Conservation (phyloP, 345 rosid genomes). For the Boechera stricta region DNA sequence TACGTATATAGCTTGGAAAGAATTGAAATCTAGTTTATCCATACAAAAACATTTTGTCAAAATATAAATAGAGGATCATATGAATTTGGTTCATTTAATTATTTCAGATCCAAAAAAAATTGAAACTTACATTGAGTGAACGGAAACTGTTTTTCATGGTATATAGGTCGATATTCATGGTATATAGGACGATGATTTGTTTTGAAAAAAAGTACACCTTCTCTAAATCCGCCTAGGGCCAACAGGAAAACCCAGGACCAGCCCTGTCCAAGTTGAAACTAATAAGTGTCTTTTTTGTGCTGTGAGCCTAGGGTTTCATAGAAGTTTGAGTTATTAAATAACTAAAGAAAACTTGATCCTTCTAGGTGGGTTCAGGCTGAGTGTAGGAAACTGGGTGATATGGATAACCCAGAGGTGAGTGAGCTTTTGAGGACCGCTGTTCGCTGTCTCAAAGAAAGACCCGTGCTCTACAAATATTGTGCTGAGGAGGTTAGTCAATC, state of each 20-base stretch:
- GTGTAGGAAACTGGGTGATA: constrained; percentile 94
- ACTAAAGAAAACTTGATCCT: constrained; percentile 35
- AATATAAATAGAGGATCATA: background rate
- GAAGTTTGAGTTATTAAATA: constrained; percentile 10
- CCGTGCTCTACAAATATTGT: constrained; percentile 96
- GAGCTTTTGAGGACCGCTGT: constrained; percentile 87
- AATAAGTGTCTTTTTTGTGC: background rate
- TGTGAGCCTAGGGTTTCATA: constrained; percentile 2
- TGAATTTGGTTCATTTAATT: background rate
- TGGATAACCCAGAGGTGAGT: constrained; percentile 89
- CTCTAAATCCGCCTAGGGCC: background rate
- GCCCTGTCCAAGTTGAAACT: background rate
- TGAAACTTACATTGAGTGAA: background rate
- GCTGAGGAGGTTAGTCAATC: constrained; percentile 88
- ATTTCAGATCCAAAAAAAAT: background rate
- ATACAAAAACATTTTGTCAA: background rate
- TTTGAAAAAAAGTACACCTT: background rate
- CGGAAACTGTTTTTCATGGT: constrained; percentile 4
- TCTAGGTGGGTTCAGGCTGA: constrained; percentile 99
- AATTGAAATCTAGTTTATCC: background rate
- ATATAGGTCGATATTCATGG: background rate
- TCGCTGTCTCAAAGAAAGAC: constrained; percentile 90
- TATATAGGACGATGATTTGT: background rate
- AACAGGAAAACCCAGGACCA: background rate
- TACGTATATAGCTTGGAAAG: background rate